These are phyloP conservation scores for Medicago lupulina DNA, from an alignment of 306 rosid species.

Conservation along the genomic window DNA sequence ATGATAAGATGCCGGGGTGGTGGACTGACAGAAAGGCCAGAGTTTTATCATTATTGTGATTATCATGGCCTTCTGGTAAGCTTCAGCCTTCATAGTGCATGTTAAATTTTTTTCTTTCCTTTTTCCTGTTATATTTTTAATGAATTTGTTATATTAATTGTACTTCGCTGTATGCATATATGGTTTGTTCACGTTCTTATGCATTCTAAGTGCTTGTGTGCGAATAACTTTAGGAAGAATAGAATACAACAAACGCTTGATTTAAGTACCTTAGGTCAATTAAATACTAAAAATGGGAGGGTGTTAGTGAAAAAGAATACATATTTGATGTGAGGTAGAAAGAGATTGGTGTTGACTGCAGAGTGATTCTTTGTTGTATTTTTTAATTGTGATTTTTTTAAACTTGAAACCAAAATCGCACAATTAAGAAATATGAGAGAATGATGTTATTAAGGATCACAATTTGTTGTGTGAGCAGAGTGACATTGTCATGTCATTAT, in stretches of 20 bases:
- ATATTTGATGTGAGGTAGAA: no score
- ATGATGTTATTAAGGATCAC: no score
- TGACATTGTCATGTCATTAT: no score
- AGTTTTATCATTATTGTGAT: conserved; percentile 90
- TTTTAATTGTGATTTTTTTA: no score
- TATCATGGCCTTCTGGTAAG: conserved; percentile 88
- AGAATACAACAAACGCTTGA: background rate
- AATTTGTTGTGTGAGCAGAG: no score
- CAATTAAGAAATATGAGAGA: no score
- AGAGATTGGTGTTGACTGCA: no score
- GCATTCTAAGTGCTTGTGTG: conserved; percentile 12
- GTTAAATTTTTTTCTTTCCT: background rate
- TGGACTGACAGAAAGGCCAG: conserved; percentile 96
- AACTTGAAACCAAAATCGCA: no score
- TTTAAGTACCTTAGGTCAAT: background rate
- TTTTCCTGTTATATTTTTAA: background rate
- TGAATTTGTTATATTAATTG: conserved; percentile 16
- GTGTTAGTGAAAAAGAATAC: no score
- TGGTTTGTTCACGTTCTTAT: background rate
- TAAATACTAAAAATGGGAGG: no score
- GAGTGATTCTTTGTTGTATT: no score
- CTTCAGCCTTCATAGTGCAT: conserved; percentile 15
- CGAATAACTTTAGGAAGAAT: background rate
- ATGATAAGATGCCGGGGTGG: conserved; percentile 99
- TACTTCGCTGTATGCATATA: conserved; percentile 10